phyloP scores from a whole-genome alignment of 2,329 filamentous ascomycete species.

The Neobulgaria alba region DNA sequence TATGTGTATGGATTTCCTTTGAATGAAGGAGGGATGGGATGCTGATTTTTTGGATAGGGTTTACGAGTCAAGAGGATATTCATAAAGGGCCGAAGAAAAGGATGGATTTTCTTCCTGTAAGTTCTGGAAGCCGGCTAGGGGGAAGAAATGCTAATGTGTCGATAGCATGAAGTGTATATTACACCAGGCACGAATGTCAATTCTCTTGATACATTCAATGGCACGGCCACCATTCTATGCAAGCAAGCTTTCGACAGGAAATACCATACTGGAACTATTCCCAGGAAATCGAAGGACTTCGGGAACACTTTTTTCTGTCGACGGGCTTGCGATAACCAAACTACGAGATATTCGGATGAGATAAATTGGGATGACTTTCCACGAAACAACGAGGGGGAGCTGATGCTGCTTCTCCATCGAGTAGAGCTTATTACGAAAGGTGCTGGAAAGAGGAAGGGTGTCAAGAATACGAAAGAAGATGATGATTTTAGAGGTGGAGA shows the following conservation, averaged over 20 bases:
- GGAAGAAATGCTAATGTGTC: slow-evolving; percentile 1
- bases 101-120: slow-evolving; percentile 63
- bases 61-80: slow-evolving; percentile 84
- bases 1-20: slow-evolving; percentile 44
- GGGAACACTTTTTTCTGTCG: slow-evolving; percentile 88
- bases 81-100: slow-evolving; percentile 75
- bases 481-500: slow-evolving; percentile 31
- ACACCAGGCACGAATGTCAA: slow-evolving; percentile 83
- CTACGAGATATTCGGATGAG: slow-evolving; percentile 84
- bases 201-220: slow-evolving; percentile 80
- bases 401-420: slow-evolving; percentile 18
- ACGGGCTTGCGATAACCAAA: slow-evolving; percentile 79
- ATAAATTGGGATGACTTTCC: slow-evolving; percentile 88
- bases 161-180: slow-evolving; percentile 82
- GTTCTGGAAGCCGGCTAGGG: slow-evolving; percentile 12
- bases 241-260: slow-evolving; percentile 54
- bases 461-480: slow-evolving; percentile 24
- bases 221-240: slow-evolving; percentile 76
- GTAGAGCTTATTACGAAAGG: slow-evolving; percentile 67
- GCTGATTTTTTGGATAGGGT: slow-evolving; percentile 42
- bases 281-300: slow-evolving; percentile 62
- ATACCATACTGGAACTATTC: slow-evolving; percentile 69
- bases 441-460: slow-evolving; percentile 38
- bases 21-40: neutral
- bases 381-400: slow-evolving; percentile 27